Evolutionary conservation across 768 basidiomycete species (phyloP), one percentile per base, ranked within the genome.

Genomic region (Macrolepiota fuliginosa): DNA sequence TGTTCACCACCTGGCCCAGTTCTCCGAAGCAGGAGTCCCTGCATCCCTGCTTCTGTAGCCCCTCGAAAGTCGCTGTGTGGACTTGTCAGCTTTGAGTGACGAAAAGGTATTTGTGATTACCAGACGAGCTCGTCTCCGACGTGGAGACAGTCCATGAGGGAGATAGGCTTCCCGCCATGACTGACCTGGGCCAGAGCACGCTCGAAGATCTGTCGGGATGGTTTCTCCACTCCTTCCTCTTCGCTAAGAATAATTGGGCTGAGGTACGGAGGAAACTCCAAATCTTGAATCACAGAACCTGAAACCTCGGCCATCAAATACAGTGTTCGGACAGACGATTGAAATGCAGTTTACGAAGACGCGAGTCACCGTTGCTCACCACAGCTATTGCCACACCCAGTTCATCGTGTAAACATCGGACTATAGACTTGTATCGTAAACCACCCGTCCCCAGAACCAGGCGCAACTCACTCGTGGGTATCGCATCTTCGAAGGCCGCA

Each of bases 81-180:
- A 12, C 37, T 35, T n/a, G 17, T 59, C 56, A 52, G 57, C 42
- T 56, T 27, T 56, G n/a, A 27, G 29, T 4, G 32, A 10, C 29
- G 7, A 12, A 54, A 24, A 25, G 55, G 24, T 3, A 49, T n/a
- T 46, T 64, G 10, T 29, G 64, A 82, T 64, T 65, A 91, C 91
- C 82, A 80, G 53, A 78, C 69, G 32, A 91, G 69, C 64, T 92
- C 90, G 68, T 94, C 91, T 0, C 92, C 92, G 42, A 93, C 81
- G 64, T 94, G 91, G 19, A 92, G 67, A 37, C 80, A 81, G 66
- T 89, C 77, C 27, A 70, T 66, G 1, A 76, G 67, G 9, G 60
- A 56, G 24, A 85, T 75, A 15, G 64, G 63, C 13, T 61, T 57
- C 24, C 68, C 51, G 32, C 56, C 40, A 1, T 69, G 65, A 12